These are phyloP conservation scores for Thozetella sp. DNA, from an alignment of 495 filamentous ascomycete species.

Conservation along the genomic window DNA sequence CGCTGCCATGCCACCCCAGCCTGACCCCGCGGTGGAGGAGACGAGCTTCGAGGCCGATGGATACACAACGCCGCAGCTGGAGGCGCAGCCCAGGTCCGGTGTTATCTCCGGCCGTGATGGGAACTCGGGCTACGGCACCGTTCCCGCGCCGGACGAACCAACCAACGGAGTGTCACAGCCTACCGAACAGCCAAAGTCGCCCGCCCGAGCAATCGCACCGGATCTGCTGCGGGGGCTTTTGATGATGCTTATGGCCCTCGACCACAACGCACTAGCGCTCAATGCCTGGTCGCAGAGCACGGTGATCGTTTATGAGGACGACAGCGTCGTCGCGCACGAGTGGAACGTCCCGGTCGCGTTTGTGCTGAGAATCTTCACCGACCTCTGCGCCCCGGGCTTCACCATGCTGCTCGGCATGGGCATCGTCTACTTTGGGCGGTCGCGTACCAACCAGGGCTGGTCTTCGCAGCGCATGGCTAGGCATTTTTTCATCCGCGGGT, in stretches of 20 bases:
- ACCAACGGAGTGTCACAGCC: neutral
- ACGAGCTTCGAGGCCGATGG: constrained; percentile 10
- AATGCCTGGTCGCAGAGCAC: constrained; percentile 30
- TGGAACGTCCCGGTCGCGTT: constrained; percentile 28
- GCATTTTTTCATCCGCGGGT: constrained; percentile 24
- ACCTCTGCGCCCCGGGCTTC: constrained; percentile 36
- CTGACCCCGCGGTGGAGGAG: constrained; percentile 15
- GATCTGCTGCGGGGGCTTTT: constrained; percentile 33
- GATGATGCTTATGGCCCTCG: constrained; percentile 31
- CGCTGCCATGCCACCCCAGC: constrained; percentile 7
- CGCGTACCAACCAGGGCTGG: constrained; percentile 28
- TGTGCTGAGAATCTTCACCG: constrained; percentile 24
- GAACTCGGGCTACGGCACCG: constrained; percentile 6
- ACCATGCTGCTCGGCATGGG: constrained; percentile 38
- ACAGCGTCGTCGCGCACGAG: constrained; percentile 17
- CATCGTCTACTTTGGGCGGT: constrained; percentile 29
- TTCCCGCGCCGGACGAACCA: neutral
- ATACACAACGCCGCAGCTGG: neutral
- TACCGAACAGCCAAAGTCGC: constrained; percentile 8
- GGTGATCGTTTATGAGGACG: constrained; percentile 19
- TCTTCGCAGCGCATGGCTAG: constrained; percentile 16
- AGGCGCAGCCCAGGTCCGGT: neutral
- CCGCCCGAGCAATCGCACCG: constrained; percentile 25
- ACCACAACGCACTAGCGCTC: constrained; percentile 26
- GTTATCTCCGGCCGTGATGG: neutral